Base-by-base conservation (phyloP, 106 monocot genomes). In the Iris macrosiphon region DNA sequence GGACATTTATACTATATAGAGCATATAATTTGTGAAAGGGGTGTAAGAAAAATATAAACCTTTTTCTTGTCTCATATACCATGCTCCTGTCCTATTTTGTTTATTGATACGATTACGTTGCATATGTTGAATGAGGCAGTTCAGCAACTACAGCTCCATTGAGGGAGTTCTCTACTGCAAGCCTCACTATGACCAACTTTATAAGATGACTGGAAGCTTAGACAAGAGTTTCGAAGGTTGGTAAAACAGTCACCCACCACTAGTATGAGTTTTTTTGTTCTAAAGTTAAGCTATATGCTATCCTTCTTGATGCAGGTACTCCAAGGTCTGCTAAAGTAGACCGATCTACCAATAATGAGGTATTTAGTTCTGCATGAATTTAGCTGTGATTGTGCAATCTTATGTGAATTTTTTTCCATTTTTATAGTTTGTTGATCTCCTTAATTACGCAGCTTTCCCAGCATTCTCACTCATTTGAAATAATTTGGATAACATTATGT, bases 201-300 rank as follows among this genome's bases (percentile, higher is more conserved):
- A 77, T 21, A 86, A 80, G 55, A 55, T 63, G 81, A 86, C 81
- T 14, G 86, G 86, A 21, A 80, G 85, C 29, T 65, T 85, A 70
- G 73, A 81, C 15, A 86, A 86, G 50, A 82, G 78, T 78, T 80
- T 81, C 61, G 78, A 82, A 82, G 81, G 85, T 80, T n/a, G n/a
- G n/a, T n/a, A n/a, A 28, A 15, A 49, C 45, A 7, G 6, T 4
- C 5, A 25, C n/a, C n/a, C n/a, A n/a, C n/a, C n/a, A n/a, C n/a
- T n/a, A n/a, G n/a, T n/a, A n/a, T n/a, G n/a, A n/a, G n/a, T n/a
- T 47, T 15, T n/a, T 7, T 19, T 21, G 5, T 11, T 46, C 46
- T 17, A 34, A 44, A 31, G 12, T 31, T 28, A 42, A 26, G n/a
- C 9, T 42, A 32, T 8, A 14, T 50, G 11, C 13, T 23, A n/a